Evolutionary conservation across 768 basidiomycete genomes (phyloP), one percentile per base, ranked within the genome.

Genomic region (Xerocomellus chrysenteron): DNA sequence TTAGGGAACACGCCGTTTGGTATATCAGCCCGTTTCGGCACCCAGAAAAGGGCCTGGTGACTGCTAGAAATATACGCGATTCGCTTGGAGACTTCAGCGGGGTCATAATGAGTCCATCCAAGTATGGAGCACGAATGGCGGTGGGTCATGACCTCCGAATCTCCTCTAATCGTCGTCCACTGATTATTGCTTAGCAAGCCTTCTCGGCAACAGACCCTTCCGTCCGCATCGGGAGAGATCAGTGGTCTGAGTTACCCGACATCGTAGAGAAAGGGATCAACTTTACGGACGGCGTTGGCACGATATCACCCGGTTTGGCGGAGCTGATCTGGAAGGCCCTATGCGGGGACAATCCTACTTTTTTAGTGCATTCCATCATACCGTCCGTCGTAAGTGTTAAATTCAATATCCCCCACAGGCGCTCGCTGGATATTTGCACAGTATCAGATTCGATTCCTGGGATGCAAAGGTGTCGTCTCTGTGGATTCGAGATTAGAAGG

Each of bases 1-100:
- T 94, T 17, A 82, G 86, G 26, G 82, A 88, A 55, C 92, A 94
- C 64, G 81, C 88, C 0, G 91, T 93, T 7, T 94, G 92, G 91
- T 92, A 88, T 60, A 74, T 93, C 65, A 76, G 75, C 44, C 82
- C 86, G 0, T 92, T 93, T 70, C 16, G 73, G 13, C 75, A 82
- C 57, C 69, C 73, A 5, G 66, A 67, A 10, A 74, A 73, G 33
- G 80, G 78, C 0, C 49, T 48, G 37, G 76, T 93, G 28, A 79
- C 78, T 11, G 81, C 88, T 1, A 74, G 80, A 40, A 71, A 57
- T 12, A 91, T 95, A 54, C 80, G 92, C 17, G 59, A 74, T 12
- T 73, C 77, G 1, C 75, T 93, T 12, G 92, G 92, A 5, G 78
- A 90, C 62, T 94, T 94, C 66, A 69, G 75, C 9, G 78, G 76